Conservation (phyloP, 805 yeast genomes). For the Wickerhamiella sergipiensis region DNA sequence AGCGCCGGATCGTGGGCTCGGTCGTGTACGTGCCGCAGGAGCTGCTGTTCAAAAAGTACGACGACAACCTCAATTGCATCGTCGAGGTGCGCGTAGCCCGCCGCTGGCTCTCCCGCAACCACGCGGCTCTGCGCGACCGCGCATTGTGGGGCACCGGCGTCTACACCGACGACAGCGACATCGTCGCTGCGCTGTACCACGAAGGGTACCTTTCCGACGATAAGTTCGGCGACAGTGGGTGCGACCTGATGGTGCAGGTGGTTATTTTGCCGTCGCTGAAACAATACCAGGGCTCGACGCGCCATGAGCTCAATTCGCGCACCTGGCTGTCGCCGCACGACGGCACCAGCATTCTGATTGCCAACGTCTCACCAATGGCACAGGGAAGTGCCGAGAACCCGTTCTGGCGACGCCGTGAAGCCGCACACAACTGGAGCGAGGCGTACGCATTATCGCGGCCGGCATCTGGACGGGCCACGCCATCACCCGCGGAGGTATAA, state of each 20-base stretch:
- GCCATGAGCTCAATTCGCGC: slow-evolving; percentile 62
- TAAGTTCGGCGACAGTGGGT: slow-evolving; percentile 24
- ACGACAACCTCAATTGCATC: slow-evolving; percentile 25
- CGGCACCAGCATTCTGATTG: slow-evolving; percentile 62
- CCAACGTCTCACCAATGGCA: slow-evolving; percentile 30
- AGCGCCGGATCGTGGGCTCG: slow-evolving; percentile 38
- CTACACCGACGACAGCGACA: slow-evolving; percentile 88
- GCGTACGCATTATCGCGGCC: slow-evolving; percentile 1
- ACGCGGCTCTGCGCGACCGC: slow-evolving; percentile 29
- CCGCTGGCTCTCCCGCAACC: slow-evolving; percentile 25
- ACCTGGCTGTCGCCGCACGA: slow-evolving; percentile 62
- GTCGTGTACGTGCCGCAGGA: slow-evolving; percentile 32
- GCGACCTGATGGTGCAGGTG: slow-evolving; percentile 44
- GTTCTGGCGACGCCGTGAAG: slow-evolving; percentile 10
- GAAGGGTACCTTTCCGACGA: slow-evolving; percentile 38
- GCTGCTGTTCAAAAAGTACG: slow-evolving; percentile 19
- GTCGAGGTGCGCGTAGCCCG: slow-evolving; percentile 46
- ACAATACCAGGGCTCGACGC: slow-evolving; percentile 49
- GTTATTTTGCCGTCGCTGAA: slow-evolving; percentile 55
- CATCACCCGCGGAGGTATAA: neutral
- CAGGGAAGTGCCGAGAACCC: slow-evolving; percentile 23
- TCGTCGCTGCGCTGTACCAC: slow-evolving; percentile 61
- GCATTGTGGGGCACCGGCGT: slow-evolving; percentile 86
- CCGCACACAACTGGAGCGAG: slow-evolving; percentile 24
- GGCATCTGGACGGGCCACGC: neutral